Percentiles rank a stretch among this genome's conserved stretches.
These are phyloP conservation scores for Suillus ampliporus DNA, from an alignment of 768 basidiomycete genomes.

Conservation along the genomic window DNA sequence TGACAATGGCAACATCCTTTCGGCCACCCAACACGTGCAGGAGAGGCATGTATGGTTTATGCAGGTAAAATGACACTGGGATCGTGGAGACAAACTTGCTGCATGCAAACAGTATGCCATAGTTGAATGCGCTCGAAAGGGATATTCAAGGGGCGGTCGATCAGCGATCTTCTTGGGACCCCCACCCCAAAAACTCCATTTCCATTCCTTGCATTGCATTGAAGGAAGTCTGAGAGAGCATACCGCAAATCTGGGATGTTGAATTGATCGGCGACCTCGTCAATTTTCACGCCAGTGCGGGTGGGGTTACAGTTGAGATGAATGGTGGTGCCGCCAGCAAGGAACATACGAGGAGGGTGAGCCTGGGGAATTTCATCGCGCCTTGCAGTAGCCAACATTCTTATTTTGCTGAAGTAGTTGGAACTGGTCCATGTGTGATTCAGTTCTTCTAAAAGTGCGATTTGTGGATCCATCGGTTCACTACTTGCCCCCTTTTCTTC, in stretches of 20 bases:
- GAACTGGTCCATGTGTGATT: background rate
- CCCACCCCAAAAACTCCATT: too few relatives aligned
- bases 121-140: too few relatives aligned
- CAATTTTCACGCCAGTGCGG: slow-evolving; percentile 23
- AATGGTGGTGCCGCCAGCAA: slow-evolving; percentile 24
- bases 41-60: too few relatives aligned
- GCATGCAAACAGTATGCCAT: too few relatives aligned
- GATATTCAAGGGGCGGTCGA: too few relatives aligned
- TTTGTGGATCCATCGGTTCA: background rate
- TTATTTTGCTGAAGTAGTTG: slow-evolving; percentile 10
- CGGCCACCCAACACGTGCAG: too few relatives aligned
- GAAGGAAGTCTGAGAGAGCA: slow-evolving; percentile 30
- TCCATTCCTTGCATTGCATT: background rate
- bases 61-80: too few relatives aligned
- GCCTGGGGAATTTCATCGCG: background rate
- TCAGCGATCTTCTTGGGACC: too few relatives aligned
- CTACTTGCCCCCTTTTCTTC: slow-evolving; percentile 9
- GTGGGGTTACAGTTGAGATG: slow-evolving; percentile 31
- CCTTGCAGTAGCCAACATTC: background rate
- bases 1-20: too few relatives aligned
- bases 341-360: slow-evolving; percentile 22
- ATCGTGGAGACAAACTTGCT: too few relatives aligned
- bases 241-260: slow-evolving; percentile 33
- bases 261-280: slow-evolving; percentile 29
- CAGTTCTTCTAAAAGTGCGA: background rate